These are phyloP conservation scores for Mycena galericulata DNA, from an alignment of 768 basidiomycete genomes.

Conservation along the genomic window DNA sequence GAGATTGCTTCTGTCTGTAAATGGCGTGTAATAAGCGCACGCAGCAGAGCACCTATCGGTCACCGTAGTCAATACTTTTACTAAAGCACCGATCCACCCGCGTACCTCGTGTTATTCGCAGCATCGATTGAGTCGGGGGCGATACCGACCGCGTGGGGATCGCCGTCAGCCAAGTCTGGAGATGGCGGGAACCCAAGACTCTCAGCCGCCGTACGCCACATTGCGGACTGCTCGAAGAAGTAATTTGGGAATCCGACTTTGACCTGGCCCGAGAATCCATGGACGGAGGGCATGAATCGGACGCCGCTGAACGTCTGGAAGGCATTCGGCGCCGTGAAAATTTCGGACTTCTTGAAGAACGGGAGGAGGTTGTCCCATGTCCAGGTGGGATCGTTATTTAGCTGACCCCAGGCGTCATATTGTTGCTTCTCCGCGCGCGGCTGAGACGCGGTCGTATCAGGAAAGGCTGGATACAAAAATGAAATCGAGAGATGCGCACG, in stretches of 20 bases:
- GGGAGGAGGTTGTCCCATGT: conserved; percentile 57
- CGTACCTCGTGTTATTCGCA: too few species aligned
- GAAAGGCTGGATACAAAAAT: background rate
- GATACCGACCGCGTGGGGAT: conserved; percentile 45
- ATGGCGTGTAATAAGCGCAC: conserved; percentile 49
- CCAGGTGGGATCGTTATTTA: conserved; percentile 45
- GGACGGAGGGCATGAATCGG: conserved; percentile 38
- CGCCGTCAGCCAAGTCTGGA: conserved; percentile 42
- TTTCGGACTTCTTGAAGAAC: conserved; percentile 65
- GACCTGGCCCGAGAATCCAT: conserved; percentile 44
- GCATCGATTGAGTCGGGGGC: conserved; percentile 45
- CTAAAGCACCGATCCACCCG: too few species aligned
- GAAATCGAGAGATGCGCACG: conserved; percentile 35
- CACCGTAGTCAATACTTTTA: too few species aligned
- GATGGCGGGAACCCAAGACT: conserved; percentile 43
- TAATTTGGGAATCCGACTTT: conserved; percentile 51
- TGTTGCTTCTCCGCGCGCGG: conserved; percentile 48
- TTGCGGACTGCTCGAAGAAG: conserved; percentile 44
- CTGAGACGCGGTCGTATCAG: conserved; percentile 24
- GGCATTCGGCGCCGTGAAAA: conserved; percentile 61
- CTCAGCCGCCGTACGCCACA: conserved; percentile 45
- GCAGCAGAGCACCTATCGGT: too few species aligned
- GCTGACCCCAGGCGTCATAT: conserved; percentile 48
- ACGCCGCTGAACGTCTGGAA: conserved; percentile 43
- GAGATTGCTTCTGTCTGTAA: conserved; percentile 55